Evolutionary conservation across 257 asterid species (phyloP).

Genomic region (Rehmannia glutinosa): DNA sequence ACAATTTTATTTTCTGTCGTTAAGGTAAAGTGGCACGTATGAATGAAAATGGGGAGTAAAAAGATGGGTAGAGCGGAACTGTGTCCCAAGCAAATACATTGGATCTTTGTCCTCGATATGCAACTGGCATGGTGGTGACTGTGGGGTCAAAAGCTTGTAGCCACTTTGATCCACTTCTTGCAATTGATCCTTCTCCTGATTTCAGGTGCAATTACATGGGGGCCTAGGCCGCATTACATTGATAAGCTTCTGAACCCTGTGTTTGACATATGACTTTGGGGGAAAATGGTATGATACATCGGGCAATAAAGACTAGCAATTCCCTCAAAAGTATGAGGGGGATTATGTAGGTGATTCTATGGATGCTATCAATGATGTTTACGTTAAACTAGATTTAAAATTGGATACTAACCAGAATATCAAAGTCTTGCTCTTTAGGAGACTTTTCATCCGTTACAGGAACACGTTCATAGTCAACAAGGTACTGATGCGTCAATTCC

Average conservation of each 20-base stretch:
- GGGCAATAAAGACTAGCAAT: constrained; percentile 1
- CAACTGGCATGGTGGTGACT: not conserved
- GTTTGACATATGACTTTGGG: not conserved
- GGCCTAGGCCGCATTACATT: not conserved
- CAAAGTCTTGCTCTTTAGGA: constrained; percentile 97
- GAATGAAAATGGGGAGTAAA: not conserved
- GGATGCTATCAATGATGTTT: constrained; percentile 9
- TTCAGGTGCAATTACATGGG: not conserved
- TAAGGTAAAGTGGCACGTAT: not conserved
- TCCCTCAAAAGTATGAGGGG: not conserved
- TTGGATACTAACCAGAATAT: constrained; percentile 66
- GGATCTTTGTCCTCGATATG: not conserved
- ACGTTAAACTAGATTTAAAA: constrained; percentile 14
- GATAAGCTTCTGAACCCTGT: constrained; percentile 1
- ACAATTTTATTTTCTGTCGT: not conserved
- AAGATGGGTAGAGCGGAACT: not conserved
- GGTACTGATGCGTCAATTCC: constrained; percentile 74
- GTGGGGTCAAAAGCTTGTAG: not conserved
- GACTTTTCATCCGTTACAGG: constrained; percentile 96
- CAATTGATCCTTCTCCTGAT: constrained; percentile 3
- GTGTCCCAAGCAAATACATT: not conserved
- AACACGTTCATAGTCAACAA: constrained; percentile 91
- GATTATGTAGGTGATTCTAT: not conserved
- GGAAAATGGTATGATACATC: not conserved
- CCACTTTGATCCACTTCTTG: constrained; percentile 3